Percentiles rank a stretch among this genome's conserved stretches.
Conservation (phyloP, 257 asterid genomes). For the Prunella vulgaris region DNA sequence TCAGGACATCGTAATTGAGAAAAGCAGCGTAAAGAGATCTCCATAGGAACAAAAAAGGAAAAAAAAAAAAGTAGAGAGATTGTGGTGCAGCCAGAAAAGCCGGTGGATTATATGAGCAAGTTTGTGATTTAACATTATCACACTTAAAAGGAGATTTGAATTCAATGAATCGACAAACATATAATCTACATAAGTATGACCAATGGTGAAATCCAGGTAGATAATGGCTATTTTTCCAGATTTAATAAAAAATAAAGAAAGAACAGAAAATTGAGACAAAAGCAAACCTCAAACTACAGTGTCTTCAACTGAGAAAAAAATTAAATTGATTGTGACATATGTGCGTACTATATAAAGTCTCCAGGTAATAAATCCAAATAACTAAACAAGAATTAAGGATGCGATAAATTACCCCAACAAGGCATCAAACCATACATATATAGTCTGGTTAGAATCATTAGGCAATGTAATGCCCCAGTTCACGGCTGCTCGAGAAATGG, state of each 20-base stretch:
- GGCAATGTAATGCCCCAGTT: conserved; percentile 95
- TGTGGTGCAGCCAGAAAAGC: background rate
- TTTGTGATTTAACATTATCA: background rate
- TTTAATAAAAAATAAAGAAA: background rate
- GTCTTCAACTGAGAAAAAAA: background rate
- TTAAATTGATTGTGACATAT: background rate
- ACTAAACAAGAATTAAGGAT: conserved; percentile 11
- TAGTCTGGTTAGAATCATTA: conserved; percentile 74
- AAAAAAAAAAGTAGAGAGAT: conserved; percentile 1
- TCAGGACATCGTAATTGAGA: conserved; percentile 12
- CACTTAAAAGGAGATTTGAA: background rate
- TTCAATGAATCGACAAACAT: background rate
- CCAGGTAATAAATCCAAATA: conserved; percentile 7
- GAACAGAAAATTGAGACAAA: background rate
- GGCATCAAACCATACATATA: conserved; percentile 99
- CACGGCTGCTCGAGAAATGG: conserved; percentile 86
- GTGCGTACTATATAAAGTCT: background rate
- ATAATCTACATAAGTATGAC: background rate
- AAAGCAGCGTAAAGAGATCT: conserved; percentile 6
- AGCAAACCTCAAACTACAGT: conserved; percentile 10
- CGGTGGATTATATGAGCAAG: background rate
- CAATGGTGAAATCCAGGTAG: background rate
- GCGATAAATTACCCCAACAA: conserved; percentile 73
- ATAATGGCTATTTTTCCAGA: background rate
- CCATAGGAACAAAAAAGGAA: background rate